A percentile compares a stretch with the other conserved stretches of the same genome.
These are phyloP conservation scores for Papilionanthe hybrid DNA, from an alignment of 116 monocot species.

Conservation along the genomic window DNA sequence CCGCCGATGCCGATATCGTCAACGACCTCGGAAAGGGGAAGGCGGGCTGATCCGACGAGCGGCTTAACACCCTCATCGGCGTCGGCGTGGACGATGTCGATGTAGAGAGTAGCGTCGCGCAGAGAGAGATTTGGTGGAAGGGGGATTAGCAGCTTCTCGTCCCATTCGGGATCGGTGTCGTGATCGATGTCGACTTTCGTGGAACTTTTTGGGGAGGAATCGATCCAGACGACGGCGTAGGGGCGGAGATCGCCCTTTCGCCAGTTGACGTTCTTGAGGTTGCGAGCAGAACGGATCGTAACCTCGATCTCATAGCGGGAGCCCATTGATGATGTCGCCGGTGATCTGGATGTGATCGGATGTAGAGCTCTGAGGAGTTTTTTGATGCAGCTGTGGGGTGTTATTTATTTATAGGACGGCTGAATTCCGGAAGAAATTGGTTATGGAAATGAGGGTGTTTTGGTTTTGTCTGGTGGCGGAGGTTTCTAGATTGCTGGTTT, in stretches of 20 bases:
- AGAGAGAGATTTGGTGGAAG: conserved; percentile 26
- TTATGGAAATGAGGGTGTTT: not conserved
- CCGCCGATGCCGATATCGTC: conserved; percentile 65
- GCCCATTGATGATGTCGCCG: conserved; percentile 7
- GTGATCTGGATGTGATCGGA: not conserved
- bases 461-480: not conserved
- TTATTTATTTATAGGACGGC: not conserved
- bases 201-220: conserved; percentile 51
- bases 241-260: conserved; percentile 56
- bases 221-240: conserved; percentile 79
- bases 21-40: conserved; percentile 62
- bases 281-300: conserved; percentile 44
- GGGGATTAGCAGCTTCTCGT: conserved; percentile 62
- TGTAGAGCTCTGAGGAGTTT: not conserved
- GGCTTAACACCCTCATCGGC: conserved; percentile 64
- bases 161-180: conserved; percentile 48
- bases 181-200: conserved; percentile 57
- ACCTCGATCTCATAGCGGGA: conserved; percentile 74
- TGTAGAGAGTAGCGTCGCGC: conserved; percentile 38
- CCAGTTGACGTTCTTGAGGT: conserved; percentile 96
- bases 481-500: not conserved
- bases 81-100: conserved; percentile 83
- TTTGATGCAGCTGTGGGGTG: not conserved
- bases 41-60: conserved; percentile 69
- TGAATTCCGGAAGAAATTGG: not conserved